These are phyloP conservation scores for Daldinia grandis DNA, from an alignment of 495 filamentous ascomycete species.

Conservation along the genomic window DNA sequence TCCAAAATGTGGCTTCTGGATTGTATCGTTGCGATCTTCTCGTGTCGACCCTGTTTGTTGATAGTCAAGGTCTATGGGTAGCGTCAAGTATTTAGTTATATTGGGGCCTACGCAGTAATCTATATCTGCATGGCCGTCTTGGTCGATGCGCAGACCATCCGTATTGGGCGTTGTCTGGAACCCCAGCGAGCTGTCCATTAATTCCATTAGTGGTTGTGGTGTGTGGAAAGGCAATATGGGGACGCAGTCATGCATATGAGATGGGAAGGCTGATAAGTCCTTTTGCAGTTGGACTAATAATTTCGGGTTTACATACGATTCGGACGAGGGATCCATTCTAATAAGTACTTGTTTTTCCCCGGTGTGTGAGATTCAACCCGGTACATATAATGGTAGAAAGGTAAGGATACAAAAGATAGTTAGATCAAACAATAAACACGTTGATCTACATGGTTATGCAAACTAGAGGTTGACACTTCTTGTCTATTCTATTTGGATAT, in stretches of 20 bases:
- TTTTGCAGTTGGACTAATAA: conserved; percentile 1
- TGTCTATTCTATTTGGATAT: neutral
- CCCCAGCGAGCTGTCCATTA: conserved; percentile 7
- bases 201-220: conserved; percentile 16
- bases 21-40: neutral
- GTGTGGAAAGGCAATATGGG: neutral
- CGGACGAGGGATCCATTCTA: conserved; percentile 20
- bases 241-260: conserved; percentile 1
- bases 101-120: neutral
- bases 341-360: conserved; percentile 13
- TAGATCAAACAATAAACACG: neutral
- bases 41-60: neutral
- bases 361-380: neutral
- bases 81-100: conserved; percentile 7
- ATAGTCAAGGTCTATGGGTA: conserved; percentile 5
- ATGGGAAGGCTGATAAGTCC: conserved; percentile 4
- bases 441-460: neutral
- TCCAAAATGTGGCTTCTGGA: neutral
- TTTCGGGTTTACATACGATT: conserved; percentile 13
- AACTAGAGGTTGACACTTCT: neutral
- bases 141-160: neutral
- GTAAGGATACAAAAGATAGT: conserved; percentile 6
- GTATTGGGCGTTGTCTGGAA: neutral
- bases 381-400: conserved; percentile 8
- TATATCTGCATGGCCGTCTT: conserved; percentile 1